phyloP scores from a whole-genome alignment of 164 flowering plant genomes.

The Kingdonia uniflora region DNA sequence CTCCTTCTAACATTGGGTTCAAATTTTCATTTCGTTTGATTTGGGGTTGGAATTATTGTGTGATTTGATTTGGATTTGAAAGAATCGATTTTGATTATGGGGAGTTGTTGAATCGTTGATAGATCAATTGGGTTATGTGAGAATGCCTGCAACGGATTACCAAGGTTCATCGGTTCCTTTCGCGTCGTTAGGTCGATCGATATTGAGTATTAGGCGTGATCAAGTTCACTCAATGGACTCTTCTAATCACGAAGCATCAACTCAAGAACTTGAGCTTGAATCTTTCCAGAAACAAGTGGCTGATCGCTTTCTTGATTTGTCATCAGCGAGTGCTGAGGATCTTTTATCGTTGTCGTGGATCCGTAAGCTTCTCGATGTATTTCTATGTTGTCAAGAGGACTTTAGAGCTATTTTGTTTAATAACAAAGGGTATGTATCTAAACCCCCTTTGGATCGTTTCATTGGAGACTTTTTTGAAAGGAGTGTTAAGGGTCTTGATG shows the following conservation, averaged over 20 bases:
- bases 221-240: constrained; percentile 62
- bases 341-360: constrained; percentile 67
- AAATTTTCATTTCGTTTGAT: too few relatives aligned
- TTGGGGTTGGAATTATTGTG: too few relatives aligned
- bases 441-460: constrained; percentile 48
- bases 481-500: constrained; percentile 74
- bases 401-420: constrained; percentile 45
- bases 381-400: constrained; percentile 71
- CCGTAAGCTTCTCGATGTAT: constrained; percentile 55
- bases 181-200: constrained; percentile 42
- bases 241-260: constrained; percentile 14
- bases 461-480: constrained; percentile 60
- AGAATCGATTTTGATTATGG: too few relatives aligned
- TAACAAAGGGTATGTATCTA: constrained; percentile 20
- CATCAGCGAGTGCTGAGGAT: constrained; percentile 29
- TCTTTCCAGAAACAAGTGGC: constrained; percentile 55
- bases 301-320: constrained; percentile 40
- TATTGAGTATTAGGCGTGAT: constrained; percentile 56
- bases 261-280: constrained; percentile 46
- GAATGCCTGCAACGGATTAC: constrained; percentile 73
- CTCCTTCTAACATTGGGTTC: too few relatives aligned
- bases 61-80: too few relatives aligned
- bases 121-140: too few relatives aligned
- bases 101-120: too few relatives aligned
- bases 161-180: constrained; percentile 42